Evolutionary conservation across 441 rosid species (phyloP).

Genomic region (Raphanus hybrid): DNA sequence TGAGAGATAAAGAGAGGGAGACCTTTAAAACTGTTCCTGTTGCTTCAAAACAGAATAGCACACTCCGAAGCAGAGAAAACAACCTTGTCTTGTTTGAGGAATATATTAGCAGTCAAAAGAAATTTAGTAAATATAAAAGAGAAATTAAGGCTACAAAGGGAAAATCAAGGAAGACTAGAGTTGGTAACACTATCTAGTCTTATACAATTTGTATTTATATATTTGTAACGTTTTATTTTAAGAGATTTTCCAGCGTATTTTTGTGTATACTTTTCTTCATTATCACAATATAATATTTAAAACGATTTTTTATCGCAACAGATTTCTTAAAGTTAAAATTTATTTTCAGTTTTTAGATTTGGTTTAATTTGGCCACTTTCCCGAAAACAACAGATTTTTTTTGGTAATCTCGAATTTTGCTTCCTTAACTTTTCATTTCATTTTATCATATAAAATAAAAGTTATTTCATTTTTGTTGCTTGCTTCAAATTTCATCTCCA

Average conservation of each 20-base stretch:
- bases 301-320: too few species aligned
- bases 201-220: too few species aligned
- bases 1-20: background rate
- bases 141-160: background rate
- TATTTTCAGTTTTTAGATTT: background rate
- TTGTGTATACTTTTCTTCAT: too few species aligned
- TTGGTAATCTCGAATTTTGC: background rate
- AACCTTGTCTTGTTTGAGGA: background rate
- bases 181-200: too few species aligned
- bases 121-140: background rate
- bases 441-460: background rate
- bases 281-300: too few species aligned
- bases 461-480: background rate
- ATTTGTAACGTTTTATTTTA: too few species aligned
- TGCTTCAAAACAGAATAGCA: constrained; percentile 13
- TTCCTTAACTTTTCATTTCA: background rate
- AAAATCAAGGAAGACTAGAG: too few species aligned
- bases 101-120: background rate
- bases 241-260: too few species aligned
- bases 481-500: background rate
- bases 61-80: background rate
- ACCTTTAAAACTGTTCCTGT: constrained; percentile 3
- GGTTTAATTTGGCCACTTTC: background rate
- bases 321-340: too few species aligned
- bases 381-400: too few species aligned